Evolutionary conservation across 1,284 basidiomycete species (phyloP), one percentile per base, ranked within the genome.

Genomic region (Amylostereum areolatum): DNA sequence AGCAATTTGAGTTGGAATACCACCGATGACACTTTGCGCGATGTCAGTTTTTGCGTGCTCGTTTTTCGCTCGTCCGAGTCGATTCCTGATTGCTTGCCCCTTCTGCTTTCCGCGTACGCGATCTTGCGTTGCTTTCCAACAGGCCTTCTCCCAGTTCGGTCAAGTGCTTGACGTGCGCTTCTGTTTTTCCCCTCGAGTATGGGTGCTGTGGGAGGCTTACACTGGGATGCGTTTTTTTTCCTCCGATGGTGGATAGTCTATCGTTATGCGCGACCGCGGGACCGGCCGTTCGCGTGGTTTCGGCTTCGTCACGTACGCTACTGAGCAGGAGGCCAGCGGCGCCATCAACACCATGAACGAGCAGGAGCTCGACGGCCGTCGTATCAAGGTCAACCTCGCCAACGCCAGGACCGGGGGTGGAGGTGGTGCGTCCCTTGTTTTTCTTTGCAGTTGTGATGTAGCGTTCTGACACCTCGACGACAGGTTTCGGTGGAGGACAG

Each of bases 251-350:
- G 41, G 47, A 65, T 57, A 93, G 90, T 89, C 87, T 62, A 91
- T 93, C 70, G 93, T 97, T 73, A 96, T 96, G 93, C 90, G 92
- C 75, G 94, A 97, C 75, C 91, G 93, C 65, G 93, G 96, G 67
- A 96, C 94, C 56, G 90, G 92, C 59, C 91, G 93, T 65, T 96
- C 93, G 59, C 91, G 94, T 64, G 92, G 94, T 66, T 97, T 97
- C 69, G 94, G 94, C 55, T 97, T 97, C 70, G 93, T 97, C 60
- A 94, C 92, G 55, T 93, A 78, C 71, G 71, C 72, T 61, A 66
- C 62, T 35, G 30, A 60, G 6, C 54, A 65, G 30, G 91, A 97
- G 71, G 94, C 94, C 49, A 75, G 89, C 45, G 75, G 75, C 53
- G 93, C 94, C 49, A 96, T 97, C 65, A 58, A 58, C 51, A 73